phyloP scores from a whole-genome alignment of 2,329 filamentous ascomycete genomes.

The Immersiporthe knoxdaviesiana region DNA sequence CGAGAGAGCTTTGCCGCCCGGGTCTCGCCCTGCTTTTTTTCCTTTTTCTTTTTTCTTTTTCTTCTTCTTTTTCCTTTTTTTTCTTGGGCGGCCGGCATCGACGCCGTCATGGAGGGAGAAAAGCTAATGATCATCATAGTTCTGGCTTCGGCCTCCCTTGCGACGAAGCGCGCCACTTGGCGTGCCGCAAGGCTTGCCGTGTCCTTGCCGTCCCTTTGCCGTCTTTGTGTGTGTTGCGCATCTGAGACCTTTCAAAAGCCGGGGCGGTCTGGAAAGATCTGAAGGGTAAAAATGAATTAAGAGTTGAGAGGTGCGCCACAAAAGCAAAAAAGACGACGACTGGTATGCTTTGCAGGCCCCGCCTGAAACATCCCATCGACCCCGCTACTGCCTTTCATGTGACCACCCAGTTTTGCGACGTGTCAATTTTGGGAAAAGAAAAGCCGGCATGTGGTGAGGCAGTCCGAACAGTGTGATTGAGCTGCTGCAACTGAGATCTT shows the following conservation, averaged over 20 bases:
- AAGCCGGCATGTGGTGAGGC: not conserved
- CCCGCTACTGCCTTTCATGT: not conserved
- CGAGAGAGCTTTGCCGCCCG: slow-evolving; percentile 14
- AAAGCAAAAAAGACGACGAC: not conserved
- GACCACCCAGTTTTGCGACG: slow-evolving; percentile 1
- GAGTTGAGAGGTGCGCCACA: not conserved
- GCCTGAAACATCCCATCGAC: slow-evolving; percentile 1
- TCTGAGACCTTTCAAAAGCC: not conserved
- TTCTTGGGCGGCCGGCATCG: not conserved
- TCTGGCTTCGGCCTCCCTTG: not conserved
- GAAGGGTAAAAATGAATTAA: not conserved
- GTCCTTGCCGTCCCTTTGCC: not conserved
- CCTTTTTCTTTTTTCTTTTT: too few species aligned
- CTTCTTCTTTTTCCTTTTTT: too few species aligned
- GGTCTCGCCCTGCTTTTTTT: not conserved
- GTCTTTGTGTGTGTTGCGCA: not conserved
- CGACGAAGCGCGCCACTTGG: slow-evolving; percentile 6
- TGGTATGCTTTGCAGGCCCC: not conserved
- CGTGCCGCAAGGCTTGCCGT: not conserved
- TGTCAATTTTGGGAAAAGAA: not conserved
- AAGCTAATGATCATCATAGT: not conserved
- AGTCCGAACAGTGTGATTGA: not conserved
- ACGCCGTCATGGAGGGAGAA: not conserved
- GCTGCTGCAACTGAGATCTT: not conserved
- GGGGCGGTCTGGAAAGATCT: not conserved